These are phyloP conservation scores for Yamadazyma philogaea DNA, from an alignment of 805 yeast species.

Conservation along the genomic window DNA sequence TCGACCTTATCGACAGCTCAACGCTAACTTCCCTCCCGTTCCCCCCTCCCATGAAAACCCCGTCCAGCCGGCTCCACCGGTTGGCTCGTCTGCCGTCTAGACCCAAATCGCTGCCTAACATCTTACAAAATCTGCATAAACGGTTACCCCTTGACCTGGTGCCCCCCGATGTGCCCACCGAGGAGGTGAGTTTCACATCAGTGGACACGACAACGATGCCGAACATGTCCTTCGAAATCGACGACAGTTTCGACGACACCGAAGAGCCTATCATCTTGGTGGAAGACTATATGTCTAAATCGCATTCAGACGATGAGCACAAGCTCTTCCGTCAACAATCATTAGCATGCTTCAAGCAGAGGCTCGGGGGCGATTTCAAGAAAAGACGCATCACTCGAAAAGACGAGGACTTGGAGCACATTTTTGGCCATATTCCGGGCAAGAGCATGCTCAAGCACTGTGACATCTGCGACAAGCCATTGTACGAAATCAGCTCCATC, in stretches of 20 bases:
- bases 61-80: slow-evolving; percentile 10
- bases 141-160: neutral
- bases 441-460: slow-evolving; percentile 47
- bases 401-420: slow-evolving; percentile 30
- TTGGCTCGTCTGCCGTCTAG: neutral
- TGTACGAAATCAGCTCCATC: slow-evolving; percentile 57
- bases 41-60: slow-evolving; percentile 41
- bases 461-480: slow-evolving; percentile 66
- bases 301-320: slow-evolving; percentile 8
- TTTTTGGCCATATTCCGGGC: slow-evolving; percentile 39
- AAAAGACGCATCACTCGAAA: slow-evolving; percentile 12
- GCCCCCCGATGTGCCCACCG: slow-evolving; percentile 1
- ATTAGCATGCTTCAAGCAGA: slow-evolving; percentile 37
- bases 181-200: slow-evolving; percentile 14
- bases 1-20: slow-evolving; percentile 48
- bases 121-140: slow-evolving; percentile 1
- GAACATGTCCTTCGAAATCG: slow-evolving; percentile 15
- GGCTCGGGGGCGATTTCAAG: slow-evolving; percentile 4
- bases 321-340: slow-evolving; percentile 29
- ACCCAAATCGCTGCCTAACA: slow-evolving; percentile 5
- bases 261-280: slow-evolving; percentile 47
- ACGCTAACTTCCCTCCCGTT: slow-evolving; percentile 51
- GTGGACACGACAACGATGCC: slow-evolving; percentile 13
- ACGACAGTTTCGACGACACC: slow-evolving; percentile 19
- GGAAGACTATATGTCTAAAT: slow-evolving; percentile 50